Evolutionary conservation across 192 early-diverging fungal genomes (phyloP), one percentile per base, ranked within the genome.

Genomic region (Coemansia sp.): DNA sequence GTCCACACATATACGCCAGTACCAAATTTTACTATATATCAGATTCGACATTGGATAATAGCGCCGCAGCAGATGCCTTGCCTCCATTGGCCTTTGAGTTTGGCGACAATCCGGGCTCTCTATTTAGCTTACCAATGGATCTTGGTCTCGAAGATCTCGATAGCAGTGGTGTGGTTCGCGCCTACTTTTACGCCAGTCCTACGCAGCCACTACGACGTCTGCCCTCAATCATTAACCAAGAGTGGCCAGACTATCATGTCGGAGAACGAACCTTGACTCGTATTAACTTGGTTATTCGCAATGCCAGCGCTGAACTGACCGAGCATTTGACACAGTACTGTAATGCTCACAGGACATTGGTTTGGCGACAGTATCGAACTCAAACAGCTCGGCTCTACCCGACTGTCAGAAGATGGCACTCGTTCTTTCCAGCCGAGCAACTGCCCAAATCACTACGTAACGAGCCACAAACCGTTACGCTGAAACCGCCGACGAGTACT

Each of bases 41-140:
- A n/a, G 62, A 24, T 4, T 8, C 16, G 1, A 33, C 18, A 50
- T n/a, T 39, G 2, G 20, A 44, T 12, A 12, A 44, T 44, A 44
- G 41, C 41, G 15, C 34, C 13, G 22, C 34, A 41, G 39, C 55
- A 3, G 29, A 52, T 15, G 9, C 55, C 20, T 38, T 64, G 43
- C 70, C 62, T 3, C 68, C 38, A 27, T 68, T 91, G 43, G 80
- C 85, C 3, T 74, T 91, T 60, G 86, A 88, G 65, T 88, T 91
- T 76, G 78, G 78, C 18, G 90, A 91, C 5, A 71, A 74, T 49
- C 68, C 81, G 6, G 74, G 75, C 22, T 80, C 83, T 34, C 74
- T 80, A 7, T 87, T 86, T 49, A 62, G 84, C 29, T 73, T 91
- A 43, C 90, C 90, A 5, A 81, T 82, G 44, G 76, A 87, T n/a